phyloP scores from a whole-genome alignment of 2,329 filamentous ascomycete species.

The Diplodia intermedia region DNA sequence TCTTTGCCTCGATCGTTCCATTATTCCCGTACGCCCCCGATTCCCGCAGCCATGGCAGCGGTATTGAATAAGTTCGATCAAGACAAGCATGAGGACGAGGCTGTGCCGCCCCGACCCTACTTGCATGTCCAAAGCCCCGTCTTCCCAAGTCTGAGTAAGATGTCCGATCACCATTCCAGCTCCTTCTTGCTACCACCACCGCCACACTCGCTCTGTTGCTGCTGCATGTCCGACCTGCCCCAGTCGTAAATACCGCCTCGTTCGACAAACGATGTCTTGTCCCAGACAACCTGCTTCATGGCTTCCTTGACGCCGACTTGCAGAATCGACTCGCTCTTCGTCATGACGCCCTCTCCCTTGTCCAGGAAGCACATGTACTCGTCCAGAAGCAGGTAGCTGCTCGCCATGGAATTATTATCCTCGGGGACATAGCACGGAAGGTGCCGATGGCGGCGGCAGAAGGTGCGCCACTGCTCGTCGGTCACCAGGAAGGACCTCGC shows the following conservation, averaged over 20 bases:
- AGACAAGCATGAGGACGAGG: too few relatives aligned
- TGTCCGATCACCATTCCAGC: constrained; percentile 8
- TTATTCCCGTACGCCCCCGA: too few relatives aligned
- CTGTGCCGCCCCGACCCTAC: too few relatives aligned
- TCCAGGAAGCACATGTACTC: constrained; percentile 61
- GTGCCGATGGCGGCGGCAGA: constrained; percentile 54
- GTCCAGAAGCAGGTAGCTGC: constrained; percentile 50
- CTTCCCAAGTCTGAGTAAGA: not conserved
- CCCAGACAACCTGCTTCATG: constrained; percentile 56
- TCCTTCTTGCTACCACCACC: constrained; percentile 1
- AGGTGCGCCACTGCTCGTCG: constrained; percentile 55
- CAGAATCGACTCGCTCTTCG: constrained; percentile 43
- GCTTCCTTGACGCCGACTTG: constrained; percentile 58
- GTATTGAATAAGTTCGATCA: too few relatives aligned
- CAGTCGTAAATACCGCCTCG: constrained; percentile 58
- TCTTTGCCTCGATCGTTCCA: too few relatives aligned
- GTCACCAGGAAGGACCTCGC: constrained; percentile 56
- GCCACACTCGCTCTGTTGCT: not conserved
- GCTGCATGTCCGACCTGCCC: constrained; percentile 6
- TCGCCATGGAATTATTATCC: constrained; percentile 5
- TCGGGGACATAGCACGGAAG: constrained; percentile 1
- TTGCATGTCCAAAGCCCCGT: too few relatives aligned
- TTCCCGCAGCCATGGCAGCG: too few relatives aligned
- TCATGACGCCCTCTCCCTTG: constrained; percentile 40
- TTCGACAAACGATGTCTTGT: constrained; percentile 53